phyloP scores from a whole-genome alignment of 305 asterid genomes.

The Fraxinus albicans region DNA sequence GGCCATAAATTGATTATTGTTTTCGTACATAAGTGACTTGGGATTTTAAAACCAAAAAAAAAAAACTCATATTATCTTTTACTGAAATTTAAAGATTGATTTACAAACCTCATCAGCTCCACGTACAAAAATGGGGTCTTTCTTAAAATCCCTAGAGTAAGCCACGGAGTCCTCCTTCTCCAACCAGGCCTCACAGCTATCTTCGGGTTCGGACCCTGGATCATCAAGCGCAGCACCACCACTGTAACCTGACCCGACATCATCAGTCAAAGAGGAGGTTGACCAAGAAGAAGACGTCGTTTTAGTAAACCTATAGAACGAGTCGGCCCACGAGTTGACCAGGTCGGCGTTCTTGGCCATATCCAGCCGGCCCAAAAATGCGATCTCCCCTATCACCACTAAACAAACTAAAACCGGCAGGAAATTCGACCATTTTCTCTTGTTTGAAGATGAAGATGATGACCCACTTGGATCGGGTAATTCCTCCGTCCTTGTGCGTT shows the following conservation, averaged over 20 bases:
- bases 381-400: slow-evolving; percentile 81
- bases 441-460: slow-evolving; percentile 41
- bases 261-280: slow-evolving; percentile 9
- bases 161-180: slow-evolving; percentile 69
- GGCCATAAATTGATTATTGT: background rate
- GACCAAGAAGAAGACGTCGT: slow-evolving; percentile 39
- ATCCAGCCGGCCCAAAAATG: slow-evolving; percentile 72
- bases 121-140: slow-evolving; percentile 56
- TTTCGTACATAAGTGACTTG: background rate
- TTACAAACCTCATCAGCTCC: slow-evolving; percentile 60
- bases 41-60: background rate
- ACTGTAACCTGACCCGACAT: slow-evolving; percentile 23
- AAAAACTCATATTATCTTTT: background rate
- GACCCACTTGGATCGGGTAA: slow-evolving; percentile 40
- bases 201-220: slow-evolving; percentile 23
- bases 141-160: slow-evolving; percentile 68
- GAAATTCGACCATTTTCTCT: slow-evolving; percentile 62
- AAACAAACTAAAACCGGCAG: slow-evolving; percentile 63
- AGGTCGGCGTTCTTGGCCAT: slow-evolving; percentile 70
- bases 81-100: background rate
- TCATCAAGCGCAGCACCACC: background rate
- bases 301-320: slow-evolving; percentile 58
- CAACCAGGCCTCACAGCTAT: slow-evolving; percentile 79
- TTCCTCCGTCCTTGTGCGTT: slow-evolving; percentile 38
- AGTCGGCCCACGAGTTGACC: slow-evolving; percentile 87